A percentile compares a stretch with the other conserved stretches of the same genome.
phyloP scores from a whole-genome alignment of 2,329 filamentous ascomycete species.

The Cladosporium sp. region DNA sequence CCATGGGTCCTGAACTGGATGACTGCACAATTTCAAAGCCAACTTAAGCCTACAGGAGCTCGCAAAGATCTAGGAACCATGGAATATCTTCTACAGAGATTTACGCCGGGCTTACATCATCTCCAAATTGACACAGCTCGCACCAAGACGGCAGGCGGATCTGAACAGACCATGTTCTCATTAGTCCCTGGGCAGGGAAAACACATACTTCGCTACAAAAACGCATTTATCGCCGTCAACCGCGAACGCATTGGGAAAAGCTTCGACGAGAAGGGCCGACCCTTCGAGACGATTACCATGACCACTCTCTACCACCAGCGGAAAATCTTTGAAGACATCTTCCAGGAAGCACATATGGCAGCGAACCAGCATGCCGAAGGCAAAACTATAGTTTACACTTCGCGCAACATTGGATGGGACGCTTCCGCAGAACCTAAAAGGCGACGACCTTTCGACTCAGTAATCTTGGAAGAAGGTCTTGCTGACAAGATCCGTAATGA shows the following conservation, averaged over 20 bases:
- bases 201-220: slow-evolving; percentile 81
- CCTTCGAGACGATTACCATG: slow-evolving; percentile 89
- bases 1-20: slow-evolving; percentile 95
- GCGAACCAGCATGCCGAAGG: slow-evolving; percentile 79
- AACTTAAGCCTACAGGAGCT: slow-evolving; percentile 35
- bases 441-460: slow-evolving; percentile 83
- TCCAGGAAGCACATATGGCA: slow-evolving; percentile 77
- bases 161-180: slow-evolving; percentile 74
- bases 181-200: slow-evolving; percentile 87
- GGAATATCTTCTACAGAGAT: slow-evolving; percentile 51
- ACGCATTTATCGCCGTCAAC: slow-evolving; percentile 82
- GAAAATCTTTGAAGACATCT: slow-evolving; percentile 84
- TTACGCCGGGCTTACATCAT: slow-evolving; percentile 59
- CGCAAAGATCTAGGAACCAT: slow-evolving; percentile 38
- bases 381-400: slow-evolving; percentile 87
- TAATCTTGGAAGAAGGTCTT: slow-evolving; percentile 78
- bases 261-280: slow-evolving; percentile 75
- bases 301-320: slow-evolving; percentile 88
- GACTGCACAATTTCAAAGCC: slow-evolving; percentile 52
- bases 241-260: slow-evolving; percentile 78
- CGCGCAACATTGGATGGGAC: slow-evolving; percentile 78
- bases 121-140: slow-evolving; percentile 63
- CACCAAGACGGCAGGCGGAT: slow-evolving; percentile 60
- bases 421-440: slow-evolving; percentile 77
- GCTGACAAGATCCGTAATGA: slow-evolving; percentile 77